These are phyloP conservation scores for Euphorbia pulcherrima DNA, from an alignment of 345 rosid species.

Conservation along the genomic window DNA sequence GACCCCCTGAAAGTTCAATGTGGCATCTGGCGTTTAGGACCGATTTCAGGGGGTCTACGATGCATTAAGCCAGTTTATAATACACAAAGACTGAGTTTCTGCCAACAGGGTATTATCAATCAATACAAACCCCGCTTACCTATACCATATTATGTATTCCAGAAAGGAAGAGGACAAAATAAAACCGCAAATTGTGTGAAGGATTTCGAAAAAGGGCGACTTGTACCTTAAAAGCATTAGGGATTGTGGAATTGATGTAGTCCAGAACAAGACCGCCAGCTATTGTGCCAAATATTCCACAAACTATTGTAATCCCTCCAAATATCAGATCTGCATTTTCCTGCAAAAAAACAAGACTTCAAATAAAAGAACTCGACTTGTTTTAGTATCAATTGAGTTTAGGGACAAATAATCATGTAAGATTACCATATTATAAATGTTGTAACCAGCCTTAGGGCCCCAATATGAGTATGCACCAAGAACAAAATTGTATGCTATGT, in stretches of 20 bases:
- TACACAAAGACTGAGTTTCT: not conserved
- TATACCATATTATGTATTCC: not conserved
- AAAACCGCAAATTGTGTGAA: too few relatives aligned
- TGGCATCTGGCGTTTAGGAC: too few relatives aligned
- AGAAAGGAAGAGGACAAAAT: not conserved
- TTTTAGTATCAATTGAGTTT: not conserved
- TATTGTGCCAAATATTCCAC: conserved; percentile 80
- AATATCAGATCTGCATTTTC: conserved; percentile 78
- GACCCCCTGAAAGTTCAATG: too few relatives aligned
- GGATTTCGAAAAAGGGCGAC: not conserved
- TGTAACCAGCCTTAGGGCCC: conserved; percentile 95
- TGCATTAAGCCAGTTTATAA: too few relatives aligned
- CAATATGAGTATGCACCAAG: conserved; percentile 94
- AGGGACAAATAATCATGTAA: not conserved
- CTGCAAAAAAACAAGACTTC: conserved; percentile 36
- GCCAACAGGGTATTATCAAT: not conserved
- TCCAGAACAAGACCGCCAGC: conserved; percentile 76
- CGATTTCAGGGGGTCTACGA: too few relatives aligned
- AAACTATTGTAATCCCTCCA: conserved; percentile 80
- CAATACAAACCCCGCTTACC: not conserved
- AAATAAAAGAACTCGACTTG: not conserved
- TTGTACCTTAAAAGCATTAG: conserved; percentile 91
- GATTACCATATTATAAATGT: conserved; percentile 78
- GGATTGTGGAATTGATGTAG: conserved; percentile 57
- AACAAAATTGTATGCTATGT: conserved; percentile 82